Percentiles rank a stretch among this genome's conserved stretches.
Conservation (phyloP, 106 monocot species). For the Phalaenopsis aphrodite region DNA sequence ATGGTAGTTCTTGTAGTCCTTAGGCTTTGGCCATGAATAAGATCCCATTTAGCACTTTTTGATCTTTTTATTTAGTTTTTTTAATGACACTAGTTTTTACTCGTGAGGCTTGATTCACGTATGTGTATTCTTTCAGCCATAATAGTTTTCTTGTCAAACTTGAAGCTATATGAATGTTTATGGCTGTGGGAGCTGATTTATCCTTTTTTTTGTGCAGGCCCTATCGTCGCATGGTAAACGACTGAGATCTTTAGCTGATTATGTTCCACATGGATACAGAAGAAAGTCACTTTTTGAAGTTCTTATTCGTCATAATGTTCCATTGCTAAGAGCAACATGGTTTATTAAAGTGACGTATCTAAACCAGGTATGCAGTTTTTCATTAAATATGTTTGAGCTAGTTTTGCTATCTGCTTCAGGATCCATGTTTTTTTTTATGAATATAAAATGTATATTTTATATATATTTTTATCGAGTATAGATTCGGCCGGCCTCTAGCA, state of each 20-base stretch:
- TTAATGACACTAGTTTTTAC: background rate
- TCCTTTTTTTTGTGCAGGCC: slow-evolving; percentile 36
- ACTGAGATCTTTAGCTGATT: slow-evolving; percentile 76
- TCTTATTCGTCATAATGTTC: slow-evolving; percentile 80
- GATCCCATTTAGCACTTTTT: background rate
- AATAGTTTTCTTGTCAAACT: background rate
- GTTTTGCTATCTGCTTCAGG: background rate
- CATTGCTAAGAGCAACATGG: slow-evolving; percentile 86
- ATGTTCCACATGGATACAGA: slow-evolving; percentile 94
- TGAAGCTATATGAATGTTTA: background rate
- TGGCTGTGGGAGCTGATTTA: background rate
- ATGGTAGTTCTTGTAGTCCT: background rate
- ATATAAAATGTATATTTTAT: background rate
- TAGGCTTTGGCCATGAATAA: background rate
- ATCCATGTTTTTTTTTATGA: background rate
- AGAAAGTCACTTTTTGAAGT: slow-evolving; percentile 87
- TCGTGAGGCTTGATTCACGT: background rate
- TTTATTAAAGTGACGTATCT: slow-evolving; percentile 97
- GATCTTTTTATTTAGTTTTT: background rate
- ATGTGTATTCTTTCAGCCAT: background rate
- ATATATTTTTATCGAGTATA: slow-evolving; percentile 11
- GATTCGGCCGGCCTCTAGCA: slow-evolving; percentile 44
- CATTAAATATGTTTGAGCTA: background rate
- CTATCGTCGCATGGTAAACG: slow-evolving; percentile 71
- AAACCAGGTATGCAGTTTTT: slow-evolving; percentile 63